Conservation (phyloP, 768 basidiomycete species). For the Neoboletus brunneissimus region DNA sequence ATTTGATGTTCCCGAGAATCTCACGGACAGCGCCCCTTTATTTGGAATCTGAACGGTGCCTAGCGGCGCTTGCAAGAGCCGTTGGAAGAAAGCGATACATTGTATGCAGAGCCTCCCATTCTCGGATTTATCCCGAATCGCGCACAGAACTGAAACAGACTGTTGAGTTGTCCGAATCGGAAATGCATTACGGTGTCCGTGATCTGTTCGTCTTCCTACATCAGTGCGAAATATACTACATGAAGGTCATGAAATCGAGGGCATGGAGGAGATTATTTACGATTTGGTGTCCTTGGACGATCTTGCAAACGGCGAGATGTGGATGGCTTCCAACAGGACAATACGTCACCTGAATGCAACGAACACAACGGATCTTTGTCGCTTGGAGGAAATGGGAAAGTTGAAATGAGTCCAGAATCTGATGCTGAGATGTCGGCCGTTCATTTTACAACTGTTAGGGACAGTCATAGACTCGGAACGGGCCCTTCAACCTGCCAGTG, state of each 20-base stretch:
- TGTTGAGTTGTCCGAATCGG: background rate
- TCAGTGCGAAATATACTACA: too few relatives aligned
- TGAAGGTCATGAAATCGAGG: background rate
- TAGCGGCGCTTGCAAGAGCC: background rate
- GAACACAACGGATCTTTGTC: background rate
- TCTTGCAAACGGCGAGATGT: too few relatives aligned
- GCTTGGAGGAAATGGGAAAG: background rate
- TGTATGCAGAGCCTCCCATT: background rate
- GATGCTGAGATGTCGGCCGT: background rate
- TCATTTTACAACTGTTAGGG: background rate
- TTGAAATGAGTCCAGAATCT: background rate
- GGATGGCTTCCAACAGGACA: too few relatives aligned
- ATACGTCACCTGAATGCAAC: too few relatives aligned
- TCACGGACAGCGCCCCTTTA: background rate
- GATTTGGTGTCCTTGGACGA: background rate
- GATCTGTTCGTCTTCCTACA: too few relatives aligned
- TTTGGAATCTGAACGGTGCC: background rate
- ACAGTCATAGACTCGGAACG: too few relatives aligned
- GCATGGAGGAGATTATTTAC: background rate
- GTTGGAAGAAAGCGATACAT: background rate
- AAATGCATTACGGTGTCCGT: too few relatives aligned
- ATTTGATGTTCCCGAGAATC: background rate
- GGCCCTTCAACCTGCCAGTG: too few relatives aligned
- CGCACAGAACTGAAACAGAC: background rate
- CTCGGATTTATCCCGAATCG: background rate